Percentiles rank a stretch among this genome's conserved stretches.
Evolutionary conservation across 2,329 filamentous ascomycete genomes (phyloP).

Genomic region (Aspergillus terreus): DNA sequence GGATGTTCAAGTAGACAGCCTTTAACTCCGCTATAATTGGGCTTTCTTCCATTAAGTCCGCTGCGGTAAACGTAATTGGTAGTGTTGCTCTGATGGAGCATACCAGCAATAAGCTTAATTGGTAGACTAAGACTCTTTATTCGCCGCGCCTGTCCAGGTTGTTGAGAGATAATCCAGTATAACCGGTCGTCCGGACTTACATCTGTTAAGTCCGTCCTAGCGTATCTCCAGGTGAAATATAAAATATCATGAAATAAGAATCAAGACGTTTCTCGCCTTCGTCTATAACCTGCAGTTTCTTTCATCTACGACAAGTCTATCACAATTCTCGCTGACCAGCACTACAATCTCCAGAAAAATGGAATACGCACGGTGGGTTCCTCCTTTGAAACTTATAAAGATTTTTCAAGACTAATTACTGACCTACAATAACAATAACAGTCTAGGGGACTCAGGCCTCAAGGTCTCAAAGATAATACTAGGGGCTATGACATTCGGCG

Average conservation of each 20-base stretch:
- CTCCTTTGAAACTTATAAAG: background rate
- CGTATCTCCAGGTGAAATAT: background rate
- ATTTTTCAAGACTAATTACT: background rate
- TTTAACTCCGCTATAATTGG: background rate
- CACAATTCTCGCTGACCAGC: background rate
- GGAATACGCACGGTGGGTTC: conserved; percentile 2
- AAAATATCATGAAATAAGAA: background rate
- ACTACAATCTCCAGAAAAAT: background rate
- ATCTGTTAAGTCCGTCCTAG: background rate
- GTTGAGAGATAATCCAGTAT: background rate
- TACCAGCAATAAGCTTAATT: background rate
- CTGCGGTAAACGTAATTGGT: background rate
- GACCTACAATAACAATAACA: background rate
- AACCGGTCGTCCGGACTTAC: background rate
- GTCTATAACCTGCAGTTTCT: background rate
- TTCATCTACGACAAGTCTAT: background rate
- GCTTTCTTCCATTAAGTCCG: background rate
- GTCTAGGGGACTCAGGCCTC: conserved; percentile 52
- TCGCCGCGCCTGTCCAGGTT: background rate
- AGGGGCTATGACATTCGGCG: conserved; percentile 50
- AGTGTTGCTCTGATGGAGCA: background rate
- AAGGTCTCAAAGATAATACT: conserved; percentile 56
- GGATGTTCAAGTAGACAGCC: background rate
- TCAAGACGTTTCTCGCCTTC: background rate
- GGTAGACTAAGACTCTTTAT: background rate